Conservation (phyloP, 345 rosid species). For the Cardamine occulta region DNA sequence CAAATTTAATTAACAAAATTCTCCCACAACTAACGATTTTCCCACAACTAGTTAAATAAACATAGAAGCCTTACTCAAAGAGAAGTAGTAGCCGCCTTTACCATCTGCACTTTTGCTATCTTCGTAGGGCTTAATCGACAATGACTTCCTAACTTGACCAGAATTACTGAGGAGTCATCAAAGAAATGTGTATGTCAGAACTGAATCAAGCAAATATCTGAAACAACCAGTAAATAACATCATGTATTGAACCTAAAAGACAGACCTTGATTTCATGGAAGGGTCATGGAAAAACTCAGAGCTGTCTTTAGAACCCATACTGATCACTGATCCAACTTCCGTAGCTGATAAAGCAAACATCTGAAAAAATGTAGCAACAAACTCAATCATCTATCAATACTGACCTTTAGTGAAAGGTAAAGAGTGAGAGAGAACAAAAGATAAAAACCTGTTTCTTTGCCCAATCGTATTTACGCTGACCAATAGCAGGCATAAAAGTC, state of each 20-base stretch:
- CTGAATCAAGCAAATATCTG: background rate
- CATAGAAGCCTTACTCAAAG: conserved; percentile 65
- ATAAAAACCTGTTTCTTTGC: conserved; percentile 69
- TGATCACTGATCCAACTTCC: conserved; percentile 86
- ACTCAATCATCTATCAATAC: conserved; percentile 2
- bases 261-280: conserved; percentile 79
- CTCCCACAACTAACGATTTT: conserved; percentile 2
- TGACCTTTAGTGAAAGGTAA: background rate
- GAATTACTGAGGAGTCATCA: conserved; percentile 64
- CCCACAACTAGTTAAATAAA: background rate
- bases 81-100: conserved; percentile 64
- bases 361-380: conserved; percentile 51
- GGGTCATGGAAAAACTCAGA: conserved; percentile 97
- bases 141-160: conserved; percentile 93
- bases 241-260: conserved; percentile 19
- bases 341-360: conserved; percentile 84
- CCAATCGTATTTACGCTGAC: conserved; percentile 91
- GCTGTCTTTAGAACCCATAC: conserved; percentile 66
- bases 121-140: conserved; percentile 64
- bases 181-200: conserved; percentile 14
- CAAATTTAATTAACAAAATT: background rate
- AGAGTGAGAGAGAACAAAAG: background rate
- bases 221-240: background rate
- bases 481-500: conserved; percentile 79
- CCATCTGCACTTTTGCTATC: conserved; percentile 45